Conservation (phyloP, 2,329 filamentous ascomycete genomes). For the Fusarium albidum region DNA sequence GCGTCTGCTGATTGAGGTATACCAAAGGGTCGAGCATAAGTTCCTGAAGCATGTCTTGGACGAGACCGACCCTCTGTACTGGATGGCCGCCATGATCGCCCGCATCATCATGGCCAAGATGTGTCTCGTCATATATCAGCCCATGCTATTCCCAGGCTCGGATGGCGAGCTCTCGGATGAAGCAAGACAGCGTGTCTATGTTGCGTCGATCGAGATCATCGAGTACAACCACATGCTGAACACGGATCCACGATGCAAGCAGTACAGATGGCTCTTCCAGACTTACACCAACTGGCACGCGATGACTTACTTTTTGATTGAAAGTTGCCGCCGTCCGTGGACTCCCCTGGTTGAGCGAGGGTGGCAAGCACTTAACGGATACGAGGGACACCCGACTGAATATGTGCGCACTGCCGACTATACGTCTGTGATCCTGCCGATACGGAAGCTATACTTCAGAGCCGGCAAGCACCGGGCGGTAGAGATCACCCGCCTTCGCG, state of each 20-base stretch:
- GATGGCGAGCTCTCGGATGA: slow-evolving; percentile 66
- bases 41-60: slow-evolving; percentile 62
- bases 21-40: slow-evolving; percentile 61
- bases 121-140: slow-evolving; percentile 80
- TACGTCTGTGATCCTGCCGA: slow-evolving; percentile 60
- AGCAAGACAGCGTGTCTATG: slow-evolving; percentile 73
- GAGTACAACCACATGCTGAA: slow-evolving; percentile 73
- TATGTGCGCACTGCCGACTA: slow-evolving; percentile 55
- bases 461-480: slow-evolving; percentile 60
- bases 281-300: slow-evolving; percentile 63
- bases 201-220: slow-evolving; percentile 77
- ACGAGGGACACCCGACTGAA: slow-evolving; percentile 50
- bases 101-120: slow-evolving; percentile 80
- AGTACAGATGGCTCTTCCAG: slow-evolving; percentile 59
- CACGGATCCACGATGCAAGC: slow-evolving; percentile 59
- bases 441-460: slow-evolving; percentile 62
- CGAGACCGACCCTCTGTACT: slow-evolving; percentile 63
- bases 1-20: slow-evolving; percentile 60
- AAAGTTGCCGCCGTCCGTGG: slow-evolving; percentile 57
- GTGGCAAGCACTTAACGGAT: slow-evolving; percentile 55
- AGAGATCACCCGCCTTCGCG: slow-evolving; percentile 58
- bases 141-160: slow-evolving; percentile 68
- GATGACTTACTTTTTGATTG: slow-evolving; percentile 58
- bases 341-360: slow-evolving; percentile 59
- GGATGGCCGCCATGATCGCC: slow-evolving; percentile 73